Conservation (phyloP, 179 eudicot genomes). For the Pouteria campechiana region DNA sequence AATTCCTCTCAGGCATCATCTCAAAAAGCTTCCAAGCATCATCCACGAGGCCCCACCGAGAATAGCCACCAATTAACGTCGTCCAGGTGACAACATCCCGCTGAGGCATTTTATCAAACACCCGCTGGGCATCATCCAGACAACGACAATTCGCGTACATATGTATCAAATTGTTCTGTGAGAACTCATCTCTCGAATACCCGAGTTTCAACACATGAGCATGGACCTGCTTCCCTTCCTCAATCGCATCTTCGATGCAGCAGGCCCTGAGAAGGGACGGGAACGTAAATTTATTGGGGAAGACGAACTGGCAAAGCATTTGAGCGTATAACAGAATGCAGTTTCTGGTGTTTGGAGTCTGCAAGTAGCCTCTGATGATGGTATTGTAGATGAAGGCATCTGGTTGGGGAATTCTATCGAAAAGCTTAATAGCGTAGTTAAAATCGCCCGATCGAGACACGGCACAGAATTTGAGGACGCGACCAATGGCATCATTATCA, state of each 20-base stretch:
- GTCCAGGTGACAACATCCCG: slow-evolving; percentile 25
- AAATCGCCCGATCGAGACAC: slow-evolving; percentile 14
- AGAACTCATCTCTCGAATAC: slow-evolving; percentile 9
- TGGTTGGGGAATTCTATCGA: slow-evolving; percentile 20
- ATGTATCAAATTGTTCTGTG: slow-evolving; percentile 24
- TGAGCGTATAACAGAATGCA: slow-evolving; percentile 14
- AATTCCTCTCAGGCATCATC: slow-evolving; percentile 6
- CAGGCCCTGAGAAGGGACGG: slow-evolving; percentile 27
- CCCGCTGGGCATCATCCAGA: slow-evolving; percentile 24
- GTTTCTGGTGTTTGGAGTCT: slow-evolving; percentile 1
- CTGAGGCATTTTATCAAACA: slow-evolving; percentile 16
- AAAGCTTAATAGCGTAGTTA: slow-evolving; percentile 21
- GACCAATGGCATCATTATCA: slow-evolving; percentile 16
- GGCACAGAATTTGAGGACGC: slow-evolving; percentile 18
- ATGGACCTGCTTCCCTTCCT: slow-evolving; percentile 25
- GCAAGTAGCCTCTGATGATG: slow-evolving; percentile 19
- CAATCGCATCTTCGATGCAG: slow-evolving; percentile 10
- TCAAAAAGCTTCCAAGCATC: slow-evolving; percentile 13
- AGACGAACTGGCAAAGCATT: slow-evolving; percentile 15
- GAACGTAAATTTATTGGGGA: slow-evolving; percentile 23
- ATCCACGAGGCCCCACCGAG: slow-evolving; percentile 14
- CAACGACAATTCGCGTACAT: slow-evolving; percentile 21
- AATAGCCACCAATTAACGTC: slow-evolving; percentile 25
- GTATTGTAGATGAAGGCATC: slow-evolving; percentile 29
- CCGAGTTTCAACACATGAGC: slow-evolving; percentile 25